Percentiles rank a stretch among this genome's conserved stretches.
phyloP scores from a whole-genome alignment of 225 moss, liverwort and hornwort species.

The Straminergon stramineum region DNA sequence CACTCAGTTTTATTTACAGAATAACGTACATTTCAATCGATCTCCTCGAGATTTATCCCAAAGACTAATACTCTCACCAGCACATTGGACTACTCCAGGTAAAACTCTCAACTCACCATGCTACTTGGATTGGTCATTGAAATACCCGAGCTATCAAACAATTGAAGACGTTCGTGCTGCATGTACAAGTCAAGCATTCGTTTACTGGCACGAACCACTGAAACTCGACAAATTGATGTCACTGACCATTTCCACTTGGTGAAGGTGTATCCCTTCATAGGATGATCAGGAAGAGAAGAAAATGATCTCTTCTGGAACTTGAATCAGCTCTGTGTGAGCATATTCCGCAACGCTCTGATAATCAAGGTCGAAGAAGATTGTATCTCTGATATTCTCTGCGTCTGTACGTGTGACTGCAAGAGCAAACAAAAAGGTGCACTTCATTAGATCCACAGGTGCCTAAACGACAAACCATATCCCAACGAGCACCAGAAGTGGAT shows the following conservation, averaged over 20 bases:
- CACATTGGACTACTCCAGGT: not conserved
- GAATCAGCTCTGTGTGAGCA: not conserved
- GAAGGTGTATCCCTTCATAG: not conserved
- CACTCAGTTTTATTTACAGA: too few species aligned
- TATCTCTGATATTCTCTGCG: not conserved
- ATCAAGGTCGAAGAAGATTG: slow-evolving; percentile 6
- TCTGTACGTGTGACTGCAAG: not conserved
- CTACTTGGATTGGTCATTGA: not conserved
- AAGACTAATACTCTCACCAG: too few species aligned
- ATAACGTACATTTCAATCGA: not conserved
- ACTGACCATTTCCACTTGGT: not conserved
- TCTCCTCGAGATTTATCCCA: not conserved
- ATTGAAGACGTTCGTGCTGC: not conserved
- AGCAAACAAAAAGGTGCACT: not conserved
- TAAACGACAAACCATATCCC: not conserved
- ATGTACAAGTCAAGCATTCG: not conserved
- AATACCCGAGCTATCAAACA: too few species aligned
- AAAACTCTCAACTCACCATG: too few species aligned
- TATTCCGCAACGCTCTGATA: not conserved
- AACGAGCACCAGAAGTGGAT: not conserved
- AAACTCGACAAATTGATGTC: not conserved
- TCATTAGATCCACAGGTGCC: not conserved
- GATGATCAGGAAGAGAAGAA: not conserved
- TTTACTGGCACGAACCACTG: not conserved
- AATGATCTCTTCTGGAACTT: not conserved